phyloP scores from a whole-genome alignment of 768 basidiomycete genomes.

The Pilatotrama ljubarskyi region DNA sequence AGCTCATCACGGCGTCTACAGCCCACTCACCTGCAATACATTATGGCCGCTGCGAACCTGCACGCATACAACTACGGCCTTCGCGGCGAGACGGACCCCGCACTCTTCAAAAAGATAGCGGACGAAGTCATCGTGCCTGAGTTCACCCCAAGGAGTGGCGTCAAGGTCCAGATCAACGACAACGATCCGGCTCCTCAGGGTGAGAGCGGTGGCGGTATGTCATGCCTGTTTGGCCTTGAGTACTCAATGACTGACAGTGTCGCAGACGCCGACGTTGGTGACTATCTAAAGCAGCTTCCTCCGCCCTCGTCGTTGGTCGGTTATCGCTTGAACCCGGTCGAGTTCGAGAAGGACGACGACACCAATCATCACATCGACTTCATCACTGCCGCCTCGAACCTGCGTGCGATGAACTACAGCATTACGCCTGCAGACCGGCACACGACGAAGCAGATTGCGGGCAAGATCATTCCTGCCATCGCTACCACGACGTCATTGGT shows the following conservation, averaged over 20 bases:
- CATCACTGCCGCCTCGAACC: conserved; percentile 96
- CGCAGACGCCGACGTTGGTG: conserved; percentile 43
- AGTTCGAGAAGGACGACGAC: conserved; percentile 99
- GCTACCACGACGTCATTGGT: conserved; percentile 97
- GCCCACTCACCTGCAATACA: conserved; percentile 84
- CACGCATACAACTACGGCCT: conserved; percentile 99
- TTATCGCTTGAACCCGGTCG: conserved; percentile 93
- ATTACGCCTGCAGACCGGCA: conserved; percentile 87
- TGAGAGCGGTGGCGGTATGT: conserved; percentile 42
- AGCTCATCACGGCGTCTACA: conserved; percentile 34
- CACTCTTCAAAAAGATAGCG: conserved; percentile 79
- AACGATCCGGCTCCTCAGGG: conserved; percentile 72
- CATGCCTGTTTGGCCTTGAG: not conserved
- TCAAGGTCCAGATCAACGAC: conserved; percentile 93
- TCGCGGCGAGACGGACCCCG: conserved; percentile 80
- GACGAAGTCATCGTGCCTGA: conserved; percentile 85
- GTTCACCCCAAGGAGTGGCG: conserved; percentile 89
- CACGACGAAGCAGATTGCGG: conserved; percentile 95
- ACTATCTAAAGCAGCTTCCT: conserved; percentile 71
- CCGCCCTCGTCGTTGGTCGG: conserved; percentile 90
- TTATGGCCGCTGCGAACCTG: conserved; percentile 92
- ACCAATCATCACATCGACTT: conserved; percentile 98
- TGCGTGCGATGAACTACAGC: conserved; percentile 93
- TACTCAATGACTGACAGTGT: not conserved
- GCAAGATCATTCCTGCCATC: conserved; percentile 99